Conservation (phyloP, 1,139 yeast species). For the Diutina pseudorugosa region DNA sequence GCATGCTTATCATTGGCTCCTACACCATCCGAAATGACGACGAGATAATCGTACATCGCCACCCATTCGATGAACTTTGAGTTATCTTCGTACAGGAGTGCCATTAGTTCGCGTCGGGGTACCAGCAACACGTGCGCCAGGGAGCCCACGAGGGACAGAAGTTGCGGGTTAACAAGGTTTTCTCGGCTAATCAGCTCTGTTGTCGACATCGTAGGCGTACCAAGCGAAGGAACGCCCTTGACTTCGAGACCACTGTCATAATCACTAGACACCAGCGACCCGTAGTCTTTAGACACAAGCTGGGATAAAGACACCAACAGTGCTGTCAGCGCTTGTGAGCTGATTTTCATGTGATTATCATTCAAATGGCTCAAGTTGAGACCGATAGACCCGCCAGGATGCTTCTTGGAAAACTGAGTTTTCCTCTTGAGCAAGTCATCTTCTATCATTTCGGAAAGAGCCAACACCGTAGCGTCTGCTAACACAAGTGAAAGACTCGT, state of each 20-base stretch:
- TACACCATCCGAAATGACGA: background rate
- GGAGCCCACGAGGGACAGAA: background rate
- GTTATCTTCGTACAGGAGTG: background rate
- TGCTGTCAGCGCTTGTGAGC: background rate
- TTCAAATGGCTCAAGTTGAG: constrained; percentile 31
- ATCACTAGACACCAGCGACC: background rate
- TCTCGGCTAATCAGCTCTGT: background rate
- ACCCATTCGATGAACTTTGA: background rate
- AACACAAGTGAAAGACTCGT: constrained; percentile 66
- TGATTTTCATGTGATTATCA: constrained; percentile 10
- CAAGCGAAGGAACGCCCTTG: background rate
- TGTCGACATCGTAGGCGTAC: background rate
- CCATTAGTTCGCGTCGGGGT: background rate
- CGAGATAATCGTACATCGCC: constrained; percentile 1
- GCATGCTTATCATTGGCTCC: background rate
- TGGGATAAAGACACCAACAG: background rate
- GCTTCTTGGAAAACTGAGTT: constrained; percentile 51
- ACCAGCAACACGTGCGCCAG: background rate
- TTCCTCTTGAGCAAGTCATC: constrained; percentile 42
- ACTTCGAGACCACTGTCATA: background rate
- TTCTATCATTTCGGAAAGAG: constrained; percentile 57
- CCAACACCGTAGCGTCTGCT: constrained; percentile 69
- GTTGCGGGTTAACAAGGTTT: background rate
- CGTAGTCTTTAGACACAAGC: background rate
- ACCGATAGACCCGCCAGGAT: constrained; percentile 91